Percentiles rank a stretch among this genome's conserved stretches.
Conservation (phyloP, 2,329 filamentous ascomycete species). For the Sordariomycetes sp. region DNA sequence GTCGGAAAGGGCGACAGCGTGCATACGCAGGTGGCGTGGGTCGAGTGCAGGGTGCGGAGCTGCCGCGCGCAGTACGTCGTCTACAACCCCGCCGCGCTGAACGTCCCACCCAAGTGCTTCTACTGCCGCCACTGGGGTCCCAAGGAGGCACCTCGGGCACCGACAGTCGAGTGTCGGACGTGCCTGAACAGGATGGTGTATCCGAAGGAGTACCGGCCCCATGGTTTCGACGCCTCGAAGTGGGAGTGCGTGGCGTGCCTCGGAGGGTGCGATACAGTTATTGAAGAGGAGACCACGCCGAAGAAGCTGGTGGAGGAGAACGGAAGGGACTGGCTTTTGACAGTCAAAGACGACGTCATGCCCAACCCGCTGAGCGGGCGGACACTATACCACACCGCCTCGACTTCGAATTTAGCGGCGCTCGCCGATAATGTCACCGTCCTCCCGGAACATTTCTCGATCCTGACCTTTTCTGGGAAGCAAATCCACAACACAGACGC, state of each 20-base stretch:
- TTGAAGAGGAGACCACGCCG: slow-evolving; percentile 24
- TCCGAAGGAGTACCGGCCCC: slow-evolving; percentile 29
- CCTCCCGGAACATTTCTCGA: slow-evolving; percentile 14
- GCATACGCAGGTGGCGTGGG: slow-evolving; percentile 27
- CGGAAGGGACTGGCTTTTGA: slow-evolving; percentile 29
- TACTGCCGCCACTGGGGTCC: slow-evolving; percentile 26
- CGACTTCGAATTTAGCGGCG: slow-evolving; percentile 16
- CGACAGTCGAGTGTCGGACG: slow-evolving; percentile 27
- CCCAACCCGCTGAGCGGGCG: slow-evolving; percentile 23
- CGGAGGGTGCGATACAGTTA: slow-evolving; percentile 21
- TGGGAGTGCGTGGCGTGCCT: slow-evolving; percentile 2
- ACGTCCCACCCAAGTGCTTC: slow-evolving; percentile 34
- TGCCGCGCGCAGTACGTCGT: slow-evolving; percentile 40
- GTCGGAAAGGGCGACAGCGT: slow-evolving; percentile 20
- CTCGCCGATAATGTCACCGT: slow-evolving; percentile 25
- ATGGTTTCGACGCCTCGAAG: slow-evolving; percentile 12
- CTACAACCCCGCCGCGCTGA: slow-evolving; percentile 28
- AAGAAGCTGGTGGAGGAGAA: slow-evolving; percentile 27
- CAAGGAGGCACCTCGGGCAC: slow-evolving; percentile 6
- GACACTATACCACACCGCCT: slow-evolving; percentile 27
- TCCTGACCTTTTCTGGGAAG: slow-evolving; percentile 25
- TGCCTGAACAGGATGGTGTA: slow-evolving; percentile 36
- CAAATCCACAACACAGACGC: slow-evolving; percentile 26
- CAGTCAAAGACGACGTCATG: slow-evolving; percentile 24
- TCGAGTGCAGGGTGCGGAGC: slow-evolving; percentile 29